These are phyloP conservation scores for Pyrenula aspistea DNA, from an alignment of 495 filamentous ascomycete species.

Conservation along the genomic window DNA sequence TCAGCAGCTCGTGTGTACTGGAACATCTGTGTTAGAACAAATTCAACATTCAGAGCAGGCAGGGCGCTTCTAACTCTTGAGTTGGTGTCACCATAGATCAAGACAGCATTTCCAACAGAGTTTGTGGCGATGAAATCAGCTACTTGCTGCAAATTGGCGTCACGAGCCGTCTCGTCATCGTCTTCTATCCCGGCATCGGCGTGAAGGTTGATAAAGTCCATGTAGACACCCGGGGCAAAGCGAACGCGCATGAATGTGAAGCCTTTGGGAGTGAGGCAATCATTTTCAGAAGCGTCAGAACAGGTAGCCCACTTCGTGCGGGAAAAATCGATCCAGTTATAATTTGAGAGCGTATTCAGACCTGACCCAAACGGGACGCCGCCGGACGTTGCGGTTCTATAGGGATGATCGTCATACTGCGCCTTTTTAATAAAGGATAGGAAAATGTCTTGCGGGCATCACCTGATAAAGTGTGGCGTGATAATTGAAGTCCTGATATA, in stretches of 20 bases:
- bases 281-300: constrained; percentile 34
- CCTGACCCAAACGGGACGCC: constrained; percentile 48
- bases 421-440: background rate
- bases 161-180: constrained; percentile 35
- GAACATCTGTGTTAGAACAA: background rate
- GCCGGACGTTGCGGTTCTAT: constrained; percentile 47
- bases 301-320: constrained; percentile 47
- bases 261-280: constrained; percentile 56
- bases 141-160: constrained; percentile 42
- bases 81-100: constrained; percentile 50
- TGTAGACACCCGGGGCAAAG: constrained; percentile 32
- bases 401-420: constrained; percentile 34
- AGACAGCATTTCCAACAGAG: constrained; percentile 42
- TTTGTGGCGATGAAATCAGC: constrained; percentile 36
- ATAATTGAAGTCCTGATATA: constrained; percentile 49
- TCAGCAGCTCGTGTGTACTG: constrained; percentile 42
- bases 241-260: constrained; percentile 47
- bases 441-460: background rate
- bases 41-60: background rate
- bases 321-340: constrained; percentile 39
- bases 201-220: constrained; percentile 52
- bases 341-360: constrained; percentile 47
- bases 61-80: constrained; percentile 5
- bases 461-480: constrained; percentile 42
- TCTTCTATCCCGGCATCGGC: constrained; percentile 44